These are phyloP conservation scores for Centella asiatica DNA, from an alignment of 129 eudicot genomes.

Conservation along the genomic window DNA sequence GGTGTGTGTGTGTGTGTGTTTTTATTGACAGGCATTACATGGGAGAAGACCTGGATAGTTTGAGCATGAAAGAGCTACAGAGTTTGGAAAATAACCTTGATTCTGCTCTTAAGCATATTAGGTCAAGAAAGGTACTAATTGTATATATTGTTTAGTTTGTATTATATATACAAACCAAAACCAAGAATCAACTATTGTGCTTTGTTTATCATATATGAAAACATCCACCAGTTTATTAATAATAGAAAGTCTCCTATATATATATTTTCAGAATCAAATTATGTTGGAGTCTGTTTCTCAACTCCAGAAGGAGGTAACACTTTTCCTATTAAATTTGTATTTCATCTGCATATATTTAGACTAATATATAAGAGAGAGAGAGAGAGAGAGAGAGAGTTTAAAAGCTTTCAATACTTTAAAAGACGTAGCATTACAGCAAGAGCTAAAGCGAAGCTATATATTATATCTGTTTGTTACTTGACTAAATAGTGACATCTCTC, in stretches of 20 bases:
- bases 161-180: too few species aligned
- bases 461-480: too few species aligned
- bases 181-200: neutral
- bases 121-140: conserved; percentile 56
- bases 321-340: neutral
- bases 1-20: neutral
- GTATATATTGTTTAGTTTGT: neutral
- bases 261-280: conserved; percentile 54
- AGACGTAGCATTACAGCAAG: neutral
- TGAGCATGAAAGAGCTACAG: conserved; percentile 75
- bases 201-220: too few species aligned
- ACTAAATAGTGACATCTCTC: neutral
- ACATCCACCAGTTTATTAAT: neutral
- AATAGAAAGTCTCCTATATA: neutral
- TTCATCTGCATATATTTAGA: neutral
- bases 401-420: too few species aligned
- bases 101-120: conserved; percentile 53
- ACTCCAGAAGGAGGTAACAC: conserved; percentile 51
- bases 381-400: too few species aligned
- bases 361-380: too few species aligned
- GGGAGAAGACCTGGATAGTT: conserved; percentile 72
- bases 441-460: neutral
- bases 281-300: conserved; percentile 73
- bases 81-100: conserved; percentile 75
- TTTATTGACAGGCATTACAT: conserved; percentile 43